Conservation (phyloP, 331 rosid species). For the Prunus yedoensis region DNA sequence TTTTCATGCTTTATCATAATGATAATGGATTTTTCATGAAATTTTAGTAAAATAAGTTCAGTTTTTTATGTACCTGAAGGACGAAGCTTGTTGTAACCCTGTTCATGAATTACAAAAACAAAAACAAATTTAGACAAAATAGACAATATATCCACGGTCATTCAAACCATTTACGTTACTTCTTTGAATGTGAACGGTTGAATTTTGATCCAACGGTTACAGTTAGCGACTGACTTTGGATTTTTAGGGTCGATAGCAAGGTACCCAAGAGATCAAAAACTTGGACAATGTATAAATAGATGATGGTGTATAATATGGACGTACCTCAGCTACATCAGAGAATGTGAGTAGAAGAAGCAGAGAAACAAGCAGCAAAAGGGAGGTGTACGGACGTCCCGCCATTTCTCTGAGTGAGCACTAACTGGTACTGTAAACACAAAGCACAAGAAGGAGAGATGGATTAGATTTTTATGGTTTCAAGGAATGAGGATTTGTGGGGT, state of each 20-base stretch:
- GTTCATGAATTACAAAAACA: conserved; percentile 1
- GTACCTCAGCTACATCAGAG: conserved; percentile 58
- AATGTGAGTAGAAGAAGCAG: conserved; percentile 59
- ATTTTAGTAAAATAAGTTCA: not conserved
- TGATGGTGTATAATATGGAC: not conserved
- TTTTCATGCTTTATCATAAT: too few species aligned
- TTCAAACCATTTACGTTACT: too few species aligned
- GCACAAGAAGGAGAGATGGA: not conserved
- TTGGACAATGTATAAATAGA: not conserved
- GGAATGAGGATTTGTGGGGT: not conserved
- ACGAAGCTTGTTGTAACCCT: conserved; percentile 56
- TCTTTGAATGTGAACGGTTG: too few species aligned
- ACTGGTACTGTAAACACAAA: not conserved
- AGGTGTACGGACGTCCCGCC: conserved; percentile 46
- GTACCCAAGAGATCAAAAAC: not conserved
- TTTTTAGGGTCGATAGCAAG: not conserved
- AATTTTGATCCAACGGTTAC: too few species aligned
- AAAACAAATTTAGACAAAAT: not conserved
- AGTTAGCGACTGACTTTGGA: too few species aligned
- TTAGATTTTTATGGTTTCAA: not conserved
- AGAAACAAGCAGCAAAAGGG: conserved; percentile 42
- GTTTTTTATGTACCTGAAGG: conserved; percentile 54
- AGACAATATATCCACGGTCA: too few species aligned
- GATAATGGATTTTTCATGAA: too few species aligned
- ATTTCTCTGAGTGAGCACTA: conserved; percentile 16